Evolutionary conservation across 1,139 yeast species (phyloP), one percentile per base, ranked within the genome.

Genomic region (Pichia sp.): DNA sequence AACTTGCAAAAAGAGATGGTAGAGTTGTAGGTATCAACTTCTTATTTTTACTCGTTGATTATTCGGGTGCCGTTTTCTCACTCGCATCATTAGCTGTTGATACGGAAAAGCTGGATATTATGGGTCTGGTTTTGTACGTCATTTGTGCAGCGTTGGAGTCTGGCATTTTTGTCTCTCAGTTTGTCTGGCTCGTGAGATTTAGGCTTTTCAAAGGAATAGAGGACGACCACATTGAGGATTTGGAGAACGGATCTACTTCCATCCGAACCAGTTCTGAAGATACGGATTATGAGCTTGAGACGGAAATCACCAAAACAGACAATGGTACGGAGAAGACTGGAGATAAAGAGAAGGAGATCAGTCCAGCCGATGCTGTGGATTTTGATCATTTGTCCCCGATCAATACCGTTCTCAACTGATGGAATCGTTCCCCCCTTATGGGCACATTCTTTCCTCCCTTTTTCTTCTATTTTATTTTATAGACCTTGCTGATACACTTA

Each of bases 11-110:
- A 53, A 69, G 95, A 43, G 59, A 72, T 33, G 96, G 96, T 3
- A 64, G 85, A 32, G 96, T 88, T 5, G 75, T 86, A 5, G 97
- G 97, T 0, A 80, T 88, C 50, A 86, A 86, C 53, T 86, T 88
- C 54, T 50, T 79, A n/a, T 88, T 88, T 49, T 63, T 88, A 40
- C 50, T 64, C n/a, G 67, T 87, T 54, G 97, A 88, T 56, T 71
- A 84, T 8, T 48, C 69, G 34, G 97, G 97, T 10, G 96, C 97
- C 0, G 56, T 85, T 32, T 71, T 85, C 40, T 81, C 88, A 13
- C 65, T 84, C 54, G 62, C 80, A 42, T 73, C 87, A 56, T 67
- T 81, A 29, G 60, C 75, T n/a, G 68, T 74, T 33, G 53, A 49
- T 30, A 47, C 53, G 5, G 59, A 59, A 29, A 37, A 54, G 22